These are phyloP conservation scores for Amyloporia xantha DNA, from an alignment of 768 basidiomycete species.

Conservation along the genomic window DNA sequence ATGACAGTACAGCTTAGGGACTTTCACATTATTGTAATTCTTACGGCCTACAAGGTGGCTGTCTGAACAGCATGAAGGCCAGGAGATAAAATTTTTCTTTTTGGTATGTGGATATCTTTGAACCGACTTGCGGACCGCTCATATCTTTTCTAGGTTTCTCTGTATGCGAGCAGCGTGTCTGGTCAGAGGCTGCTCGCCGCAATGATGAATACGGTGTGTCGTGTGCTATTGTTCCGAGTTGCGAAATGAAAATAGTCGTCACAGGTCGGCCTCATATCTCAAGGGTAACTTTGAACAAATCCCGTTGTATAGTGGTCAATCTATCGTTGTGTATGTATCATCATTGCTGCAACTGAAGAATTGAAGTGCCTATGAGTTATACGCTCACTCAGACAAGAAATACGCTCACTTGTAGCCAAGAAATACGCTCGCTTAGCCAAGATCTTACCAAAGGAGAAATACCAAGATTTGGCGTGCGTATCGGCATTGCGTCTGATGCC, in stretches of 20 bases:
- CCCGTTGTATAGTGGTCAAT: constrained; percentile 14
- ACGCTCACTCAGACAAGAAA: constrained; percentile 3
- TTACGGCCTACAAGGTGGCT: constrained; percentile 28
- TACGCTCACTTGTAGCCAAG: too few species aligned
- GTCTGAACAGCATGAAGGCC: constrained; percentile 22
- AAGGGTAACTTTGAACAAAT: constrained; percentile 28
- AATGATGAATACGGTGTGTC: constrained; percentile 32
- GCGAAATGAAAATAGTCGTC: too few species aligned
- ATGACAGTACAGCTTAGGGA: too few species aligned
- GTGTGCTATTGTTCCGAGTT: too few species aligned
- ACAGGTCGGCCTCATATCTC: constrained; percentile 28
- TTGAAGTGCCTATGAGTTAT: constrained; percentile 14
- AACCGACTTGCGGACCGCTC: too few species aligned
- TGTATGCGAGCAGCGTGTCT: constrained; percentile 39
- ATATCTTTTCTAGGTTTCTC: constrained; percentile 29
- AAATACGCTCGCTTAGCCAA: too few species aligned
- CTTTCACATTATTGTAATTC: constrained; percentile 15
- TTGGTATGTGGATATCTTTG: constrained; percentile 18
- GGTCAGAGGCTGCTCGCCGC: constrained; percentile 32
- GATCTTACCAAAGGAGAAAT: background rate
- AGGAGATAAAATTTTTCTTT: constrained; percentile 31
- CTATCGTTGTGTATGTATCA: too few species aligned
- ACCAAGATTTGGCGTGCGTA: background rate
- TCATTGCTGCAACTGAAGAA: too few species aligned
- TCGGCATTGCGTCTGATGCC: background rate